These are phyloP conservation scores for Strobilomyces dryophilus DNA, from an alignment of 768 basidiomycete species.

Conservation along the genomic window DNA sequence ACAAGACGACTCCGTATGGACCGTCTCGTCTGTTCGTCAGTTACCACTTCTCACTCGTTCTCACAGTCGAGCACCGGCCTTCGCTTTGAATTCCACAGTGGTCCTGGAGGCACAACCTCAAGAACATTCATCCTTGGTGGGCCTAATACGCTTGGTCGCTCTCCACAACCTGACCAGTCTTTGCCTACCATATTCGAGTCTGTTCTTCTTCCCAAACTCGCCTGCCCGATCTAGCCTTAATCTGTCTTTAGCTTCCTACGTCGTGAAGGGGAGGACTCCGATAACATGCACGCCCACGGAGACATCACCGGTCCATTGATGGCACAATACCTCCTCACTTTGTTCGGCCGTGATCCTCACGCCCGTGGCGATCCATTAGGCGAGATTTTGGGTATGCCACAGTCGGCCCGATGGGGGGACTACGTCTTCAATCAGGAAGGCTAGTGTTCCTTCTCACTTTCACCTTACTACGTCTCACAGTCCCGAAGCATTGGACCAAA, in stretches of 20 bases:
- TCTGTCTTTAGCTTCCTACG: slow-evolving; percentile 33
- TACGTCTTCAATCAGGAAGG: slow-evolving; percentile 93
- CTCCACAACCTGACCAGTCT: slow-evolving; percentile 26
- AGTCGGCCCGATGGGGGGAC: slow-evolving; percentile 73
- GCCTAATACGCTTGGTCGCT: slow-evolving; percentile 24
- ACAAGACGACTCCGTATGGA: slow-evolving; percentile 17
- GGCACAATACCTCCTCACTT: slow-evolving; percentile 67
- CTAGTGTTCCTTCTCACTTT: slow-evolving; percentile 23
- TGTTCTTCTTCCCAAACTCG: slow-evolving; percentile 15
- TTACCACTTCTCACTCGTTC: not conserved
- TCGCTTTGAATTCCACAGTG: slow-evolving; percentile 35
- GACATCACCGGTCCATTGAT: slow-evolving; percentile 59
- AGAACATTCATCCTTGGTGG: slow-evolving; percentile 38
- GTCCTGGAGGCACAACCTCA: slow-evolving; percentile 23
- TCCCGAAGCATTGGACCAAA: slow-evolving; percentile 68
- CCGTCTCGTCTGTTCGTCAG: not conserved
- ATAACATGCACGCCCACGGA: slow-evolving; percentile 23
- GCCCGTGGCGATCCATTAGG: slow-evolving; percentile 39
- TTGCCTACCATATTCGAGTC: slow-evolving; percentile 53
- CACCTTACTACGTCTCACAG: slow-evolving; percentile 4
- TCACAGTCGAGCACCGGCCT: slow-evolving; percentile 22
- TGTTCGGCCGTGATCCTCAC: slow-evolving; percentile 40
- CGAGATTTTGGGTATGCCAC: slow-evolving; percentile 41
- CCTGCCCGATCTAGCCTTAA: not conserved
- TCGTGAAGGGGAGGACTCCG: slow-evolving; percentile 17